Conservation (phyloP, 1,139 yeast species). For the Yamadazyma siamensis region DNA sequence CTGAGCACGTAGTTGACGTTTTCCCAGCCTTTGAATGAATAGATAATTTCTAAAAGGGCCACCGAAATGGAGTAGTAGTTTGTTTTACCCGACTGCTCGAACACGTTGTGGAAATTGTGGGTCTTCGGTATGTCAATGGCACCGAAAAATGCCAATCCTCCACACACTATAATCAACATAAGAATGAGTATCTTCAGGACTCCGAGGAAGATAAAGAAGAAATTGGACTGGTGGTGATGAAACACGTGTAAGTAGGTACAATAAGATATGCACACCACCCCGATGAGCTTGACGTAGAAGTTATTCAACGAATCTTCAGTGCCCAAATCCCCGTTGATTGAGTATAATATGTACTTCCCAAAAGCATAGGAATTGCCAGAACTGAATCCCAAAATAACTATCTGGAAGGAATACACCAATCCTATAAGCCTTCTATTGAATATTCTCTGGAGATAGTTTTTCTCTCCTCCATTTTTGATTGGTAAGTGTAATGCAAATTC, state of each 20-base stretch:
- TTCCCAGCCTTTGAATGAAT: slow-evolving; percentile 30
- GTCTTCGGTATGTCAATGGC: slow-evolving; percentile 23
- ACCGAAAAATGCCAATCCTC: slow-evolving; percentile 26
- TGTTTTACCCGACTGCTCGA: slow-evolving; percentile 15
- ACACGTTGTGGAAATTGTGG: slow-evolving; percentile 25
- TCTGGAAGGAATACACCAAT: slow-evolving; percentile 45
- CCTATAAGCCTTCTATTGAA: slow-evolving; percentile 37
- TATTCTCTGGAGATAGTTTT: slow-evolving; percentile 45
- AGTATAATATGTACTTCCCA: slow-evolving; percentile 46
- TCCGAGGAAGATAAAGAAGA: slow-evolving; percentile 43
- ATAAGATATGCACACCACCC: slow-evolving; percentile 41
- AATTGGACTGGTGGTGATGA: slow-evolving; percentile 41
- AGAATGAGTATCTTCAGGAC: slow-evolving; percentile 39
- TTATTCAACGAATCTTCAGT: slow-evolving; percentile 20
- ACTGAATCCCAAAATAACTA: slow-evolving; percentile 47
- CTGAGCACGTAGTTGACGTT: slow-evolving; percentile 43
- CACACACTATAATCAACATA: slow-evolving; percentile 37
- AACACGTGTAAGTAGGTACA: slow-evolving; percentile 37
- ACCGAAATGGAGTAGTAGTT: slow-evolving; percentile 36
- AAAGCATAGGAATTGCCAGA: slow-evolving; percentile 52
- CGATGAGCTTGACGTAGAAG: slow-evolving; percentile 35
- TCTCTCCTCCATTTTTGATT: slow-evolving; percentile 47
- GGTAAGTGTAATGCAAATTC: slow-evolving; percentile 49
- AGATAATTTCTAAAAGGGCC: slow-evolving; percentile 39
- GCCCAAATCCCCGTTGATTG: slow-evolving; percentile 23